Base-by-base conservation (phyloP, 1,139 yeast genomes). In the Candida sojae region DNA sequence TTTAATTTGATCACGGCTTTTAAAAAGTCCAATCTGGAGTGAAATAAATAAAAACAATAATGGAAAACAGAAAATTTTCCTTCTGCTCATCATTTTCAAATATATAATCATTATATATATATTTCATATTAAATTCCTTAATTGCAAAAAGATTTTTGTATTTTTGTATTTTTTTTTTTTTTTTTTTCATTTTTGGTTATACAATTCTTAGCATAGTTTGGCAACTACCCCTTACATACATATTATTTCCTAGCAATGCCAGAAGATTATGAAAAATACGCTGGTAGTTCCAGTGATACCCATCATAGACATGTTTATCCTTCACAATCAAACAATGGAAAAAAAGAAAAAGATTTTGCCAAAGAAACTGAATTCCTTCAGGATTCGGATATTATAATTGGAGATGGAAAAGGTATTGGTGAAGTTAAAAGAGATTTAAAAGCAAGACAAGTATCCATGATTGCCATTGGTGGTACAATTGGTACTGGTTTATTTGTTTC, bases 371-470 rank as follows among this genome's bases (percentile, higher is more conserved):
- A 49, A 29, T 51, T 43, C 35, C 26, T 51, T n/a, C 51, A 41
- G 31, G 47, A 47, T 25, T 48, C 52, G 11, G 55, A 52, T 30
- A 48, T 50, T 13, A 10, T 47, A 23, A 38, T 33, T 29, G 48
- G 40, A 30, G 53, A 54, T 1, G 44, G 28, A 11, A 28, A 5
- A 5, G 50, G 38, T 12, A 26, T 51, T 39, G 50, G 54, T 41
- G 67, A 63, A 53, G 68, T 67, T 34, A 56, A 71, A 44, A 67
- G 86, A 57, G 67, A 66, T 42, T 63, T 82, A 46, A 71, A 75
- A 53, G 79, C 82, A 45, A 73, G 89, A 60, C 88, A 84, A 61
- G 84, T 88, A 45, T 88, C 88, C 57, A 78, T 88, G 60, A 84
- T 88, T 60, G 91, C 93, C 43, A 61, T 72, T 49, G 80, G 80